These are phyloP conservation scores for Daedaleopsis sinensis DNA, from an alignment of 768 basidiomycete species.

Conservation along the genomic window DNA sequence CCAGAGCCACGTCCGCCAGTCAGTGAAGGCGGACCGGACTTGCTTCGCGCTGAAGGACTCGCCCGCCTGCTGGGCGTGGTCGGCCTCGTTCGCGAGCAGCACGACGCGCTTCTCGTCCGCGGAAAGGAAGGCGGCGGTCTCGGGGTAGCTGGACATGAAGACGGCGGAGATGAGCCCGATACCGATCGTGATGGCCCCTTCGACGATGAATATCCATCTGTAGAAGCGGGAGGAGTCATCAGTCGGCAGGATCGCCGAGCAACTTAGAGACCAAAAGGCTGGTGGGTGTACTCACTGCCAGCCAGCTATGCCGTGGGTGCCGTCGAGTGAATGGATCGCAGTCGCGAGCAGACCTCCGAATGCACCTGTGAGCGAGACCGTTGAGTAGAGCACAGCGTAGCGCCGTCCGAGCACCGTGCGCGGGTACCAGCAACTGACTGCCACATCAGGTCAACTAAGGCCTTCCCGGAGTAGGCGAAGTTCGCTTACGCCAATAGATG, in stretches of 20 bases:
- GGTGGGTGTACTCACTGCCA: constrained; percentile 31
- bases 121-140: constrained; percentile 46
- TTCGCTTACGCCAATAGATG: constrained; percentile 34
- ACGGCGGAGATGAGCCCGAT: constrained; percentile 36
- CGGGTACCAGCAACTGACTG: constrained; percentile 47
- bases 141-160: constrained; percentile 52
- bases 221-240: constrained; percentile 5
- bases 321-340: constrained; percentile 43
- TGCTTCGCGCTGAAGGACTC: constrained; percentile 40
- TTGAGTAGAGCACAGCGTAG: constrained; percentile 33
- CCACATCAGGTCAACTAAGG: neutral
- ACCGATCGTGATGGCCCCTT: constrained; percentile 49
- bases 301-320: constrained; percentile 39
- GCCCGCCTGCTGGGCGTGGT: constrained; percentile 35
- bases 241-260: constrained; percentile 4
- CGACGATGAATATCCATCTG: constrained; percentile 45
- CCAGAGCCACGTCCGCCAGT: constrained; percentile 43
- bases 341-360: constrained; percentile 34
- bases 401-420: constrained; percentile 27
- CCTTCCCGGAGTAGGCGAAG: neutral
- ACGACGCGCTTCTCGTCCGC: constrained; percentile 46
- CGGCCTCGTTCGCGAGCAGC: constrained; percentile 39
- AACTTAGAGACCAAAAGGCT: constrained; percentile 7
- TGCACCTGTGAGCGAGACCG: constrained; percentile 27
- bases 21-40: constrained; percentile 38